Conservation (phyloP, 768 basidiomycete genomes). For the Termitomyces sp. region DNA sequence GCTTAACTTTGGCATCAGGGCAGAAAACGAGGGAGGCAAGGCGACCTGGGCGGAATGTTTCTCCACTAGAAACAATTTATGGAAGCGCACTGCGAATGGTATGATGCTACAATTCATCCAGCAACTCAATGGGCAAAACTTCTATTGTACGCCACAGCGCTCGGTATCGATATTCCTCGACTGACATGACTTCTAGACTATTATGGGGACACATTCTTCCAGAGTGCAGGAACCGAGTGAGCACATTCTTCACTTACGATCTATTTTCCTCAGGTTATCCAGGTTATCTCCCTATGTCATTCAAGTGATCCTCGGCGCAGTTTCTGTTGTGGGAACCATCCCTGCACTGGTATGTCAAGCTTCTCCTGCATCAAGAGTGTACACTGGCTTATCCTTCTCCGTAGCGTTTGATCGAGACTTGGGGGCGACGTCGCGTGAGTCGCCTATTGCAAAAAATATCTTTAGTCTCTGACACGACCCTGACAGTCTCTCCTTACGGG, state of each 20-base stretch:
- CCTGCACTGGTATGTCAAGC: slow-evolving; percentile 52
- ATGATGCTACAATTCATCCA: slow-evolving; percentile 84
- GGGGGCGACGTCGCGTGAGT: slow-evolving; percentile 67
- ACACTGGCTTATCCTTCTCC: not conserved
- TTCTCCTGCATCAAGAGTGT: not conserved
- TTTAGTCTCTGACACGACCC: not conserved
- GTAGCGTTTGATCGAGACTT: slow-evolving; percentile 60
- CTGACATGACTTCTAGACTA: slow-evolving; percentile 45
- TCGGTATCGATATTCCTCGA: not conserved
- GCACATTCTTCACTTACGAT: slow-evolving; percentile 12
- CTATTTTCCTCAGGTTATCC: not conserved
- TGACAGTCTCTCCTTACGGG: slow-evolving; percentile 62
- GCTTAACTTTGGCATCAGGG: slow-evolving; percentile 58
- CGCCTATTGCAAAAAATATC: not conserved
- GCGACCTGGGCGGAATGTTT: slow-evolving; percentile 81
- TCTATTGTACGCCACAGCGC: slow-evolving; percentile 55
- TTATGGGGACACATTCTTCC: slow-evolving; percentile 80
- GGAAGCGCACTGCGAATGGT: slow-evolving; percentile 75
- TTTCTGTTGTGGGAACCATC: slow-evolving; percentile 68
- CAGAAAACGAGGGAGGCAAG: slow-evolving; percentile 79
- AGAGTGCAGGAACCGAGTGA: slow-evolving; percentile 63
- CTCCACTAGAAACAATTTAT: slow-evolving; percentile 60
- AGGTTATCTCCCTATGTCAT: slow-evolving; percentile 72
- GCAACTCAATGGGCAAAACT: slow-evolving; percentile 79
- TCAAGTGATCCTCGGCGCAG: slow-evolving; percentile 70